Evolutionary conservation across 225 moss, liverwort and hornwort genomes (phyloP).

Genomic region (Sphagnum contortum): DNA sequence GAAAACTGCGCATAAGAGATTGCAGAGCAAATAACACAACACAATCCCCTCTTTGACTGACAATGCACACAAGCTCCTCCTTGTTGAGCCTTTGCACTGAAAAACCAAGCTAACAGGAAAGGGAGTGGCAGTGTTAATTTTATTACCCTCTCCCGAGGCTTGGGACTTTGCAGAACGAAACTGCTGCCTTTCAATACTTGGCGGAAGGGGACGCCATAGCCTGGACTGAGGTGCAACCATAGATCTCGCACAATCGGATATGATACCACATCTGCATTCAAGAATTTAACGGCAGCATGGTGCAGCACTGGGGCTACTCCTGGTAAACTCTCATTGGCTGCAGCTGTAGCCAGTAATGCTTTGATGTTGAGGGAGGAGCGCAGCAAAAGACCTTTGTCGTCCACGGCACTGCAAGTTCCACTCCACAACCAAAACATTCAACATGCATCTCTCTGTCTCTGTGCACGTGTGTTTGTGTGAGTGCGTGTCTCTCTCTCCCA

Average conservation of each 20-base stretch:
- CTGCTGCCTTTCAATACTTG: conserved; percentile 64
- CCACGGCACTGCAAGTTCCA: too few species aligned
- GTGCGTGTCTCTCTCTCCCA: too few species aligned
- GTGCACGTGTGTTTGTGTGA: too few species aligned
- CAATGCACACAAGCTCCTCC: background rate
- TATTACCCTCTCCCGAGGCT: conserved; percentile 77
- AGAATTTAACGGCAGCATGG: conserved; percentile 22
- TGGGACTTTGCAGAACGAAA: conserved; percentile 65
- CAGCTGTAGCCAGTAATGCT: conserved; percentile 26
- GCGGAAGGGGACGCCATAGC: conserved; percentile 43
- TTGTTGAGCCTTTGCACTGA: background rate
- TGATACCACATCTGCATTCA: conserved; percentile 37
- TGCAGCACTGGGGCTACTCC: conserved; percentile 6
- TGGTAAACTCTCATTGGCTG: conserved; percentile 4
- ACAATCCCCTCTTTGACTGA: background rate
- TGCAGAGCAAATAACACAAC: background rate
- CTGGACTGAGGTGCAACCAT: conserved; percentile 47
- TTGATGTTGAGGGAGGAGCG: conserved; percentile 31
- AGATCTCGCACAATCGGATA: conserved; percentile 57
- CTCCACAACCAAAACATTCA: too few species aligned
- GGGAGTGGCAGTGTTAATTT: background rate
- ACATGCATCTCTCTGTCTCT: too few species aligned
- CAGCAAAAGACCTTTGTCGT: conserved; percentile 19
- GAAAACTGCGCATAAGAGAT: background rate
- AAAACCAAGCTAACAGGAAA: background rate